Base-by-base conservation (phyloP, 2,329 filamentous ascomycete species). In the Cyclaneusma minus region DNA sequence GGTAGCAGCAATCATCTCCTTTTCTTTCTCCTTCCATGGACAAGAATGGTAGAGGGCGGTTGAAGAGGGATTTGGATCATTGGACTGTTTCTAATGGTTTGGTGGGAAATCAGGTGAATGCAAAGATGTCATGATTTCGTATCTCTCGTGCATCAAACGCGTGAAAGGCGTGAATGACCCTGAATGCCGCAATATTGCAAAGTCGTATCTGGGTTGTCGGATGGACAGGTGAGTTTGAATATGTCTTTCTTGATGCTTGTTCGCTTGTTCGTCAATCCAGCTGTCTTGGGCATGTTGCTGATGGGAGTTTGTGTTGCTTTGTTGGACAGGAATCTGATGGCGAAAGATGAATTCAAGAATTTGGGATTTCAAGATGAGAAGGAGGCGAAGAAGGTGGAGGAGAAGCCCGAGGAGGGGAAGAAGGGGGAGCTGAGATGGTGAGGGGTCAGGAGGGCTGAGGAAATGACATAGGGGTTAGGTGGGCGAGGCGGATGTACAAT, bases 301-400 rank as follows among this genome's bases (percentile, higher is more conserved):
- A 35, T 21, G 16, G 16, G 10, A 29, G n/a, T n/a, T n/a, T n/a
- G n/a, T n/a, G n/a, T n/a, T n/a, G n/a, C n/a, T 14, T n/a, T 12
- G 12, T 4, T 22, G 7, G 18, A 16, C 41, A 84, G 84, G 40
- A 94, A 95, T 47, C 59, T 98, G 16, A 98, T 98, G 89, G 85
- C 85, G 6, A 82, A 69, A 40, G 89, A 98, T 46, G 81, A 92
- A 32, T 89, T 95, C 53, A 83, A 80, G 52, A 98, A 98, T 46
- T 59, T 98, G 21, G 89, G 89, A 0, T 89, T 92, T 41, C 46
- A 50, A 9, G 44, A 50, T 2, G 37, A 45, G n/a, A 38, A 50
- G 45, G 25, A 29, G 29, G 21, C 20, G 36, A 25, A 32, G 32
- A 16, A 34, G 29, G n/a, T n/a, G n/a, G 39, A 42, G 4, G 28